Base-by-base conservation (phyloP, 164 flowering plant genomes). In the Tetrastigma voinierianum region DNA sequence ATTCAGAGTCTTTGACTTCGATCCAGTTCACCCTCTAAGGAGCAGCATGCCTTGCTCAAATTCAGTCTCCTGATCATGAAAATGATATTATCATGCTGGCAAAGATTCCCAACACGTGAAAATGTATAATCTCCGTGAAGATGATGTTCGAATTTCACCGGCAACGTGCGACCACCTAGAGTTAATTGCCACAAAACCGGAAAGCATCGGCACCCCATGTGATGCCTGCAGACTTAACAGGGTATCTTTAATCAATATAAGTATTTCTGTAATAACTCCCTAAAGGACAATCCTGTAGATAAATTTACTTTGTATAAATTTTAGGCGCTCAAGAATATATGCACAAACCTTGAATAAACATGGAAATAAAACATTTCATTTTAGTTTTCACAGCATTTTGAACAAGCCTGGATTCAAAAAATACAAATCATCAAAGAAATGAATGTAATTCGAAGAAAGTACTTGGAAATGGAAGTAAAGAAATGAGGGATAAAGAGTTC, bases 11-110 rank as follows among this genome's bases (percentile, higher is more conserved):
- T 4, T 58, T 67, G 2, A 74, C 66, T 53, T 77, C 65, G 14
- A 77, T 68, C 81, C 81, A 77, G 66, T 66, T 71, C n/a, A n/a
- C n/a, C 19, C 74, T 77, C 47, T 74, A 19, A 67, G 63, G 11
- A 74, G 75, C 67, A 25, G 7, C 40, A 19, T 10, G 5, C 61
- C 45, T 57, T 57, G 19, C 40, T 32, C 6, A 11, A 57, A 32
- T 17, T 46, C 46, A 1, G 14, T 14, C 4, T n/a, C 46, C 61
- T 57, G 61, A 57, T 25, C 14, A 13, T 19, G 2, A 53, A 15
- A 17, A 17, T 53, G 17, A 53, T 14, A 17, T 7, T 20, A 51
- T 17, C 2, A 46, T 46, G 49, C 11, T 46, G n/a, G 17, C 18
- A n/a, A 17, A 52, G 3, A 7, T n/a, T 9, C 10, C 56, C 8